phyloP scores from a whole-genome alignment of 352 stramenopile species.

The Globisporangium cystogenes region DNA sequence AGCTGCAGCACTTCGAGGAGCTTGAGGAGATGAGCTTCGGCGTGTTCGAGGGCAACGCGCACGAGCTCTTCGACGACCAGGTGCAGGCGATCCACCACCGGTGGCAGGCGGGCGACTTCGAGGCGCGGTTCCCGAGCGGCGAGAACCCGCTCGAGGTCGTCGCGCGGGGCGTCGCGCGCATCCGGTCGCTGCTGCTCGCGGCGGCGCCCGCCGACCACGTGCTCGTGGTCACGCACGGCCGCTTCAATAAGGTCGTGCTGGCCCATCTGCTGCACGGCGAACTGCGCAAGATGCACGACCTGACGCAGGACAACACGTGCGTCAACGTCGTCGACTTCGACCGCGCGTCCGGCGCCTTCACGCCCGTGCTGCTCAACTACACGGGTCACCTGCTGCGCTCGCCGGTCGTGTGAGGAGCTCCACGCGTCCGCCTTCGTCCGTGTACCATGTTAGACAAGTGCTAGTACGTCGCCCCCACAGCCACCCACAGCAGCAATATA shows the following conservation, averaged over 20 bases:
- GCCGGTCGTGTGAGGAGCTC: constrained; percentile 18
- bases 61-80: constrained; percentile 40
- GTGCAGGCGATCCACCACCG: constrained; percentile 56
- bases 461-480: neutral
- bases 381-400: constrained; percentile 44
- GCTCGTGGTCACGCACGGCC: constrained; percentile 73
- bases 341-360: constrained; percentile 41
- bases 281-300: constrained; percentile 52
- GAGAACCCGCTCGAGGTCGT: constrained; percentile 71
- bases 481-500: neutral
- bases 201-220: constrained; percentile 45
- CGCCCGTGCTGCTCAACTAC: constrained; percentile 66
- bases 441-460: neutral
- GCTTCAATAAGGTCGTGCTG: constrained; percentile 84
- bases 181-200: constrained; percentile 44
- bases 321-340: constrained; percentile 84
- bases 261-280: constrained; percentile 57
- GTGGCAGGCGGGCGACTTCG: constrained; percentile 53
- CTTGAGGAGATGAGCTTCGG: constrained; percentile 86
- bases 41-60: constrained; percentile 56
- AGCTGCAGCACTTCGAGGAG: constrained; percentile 53
- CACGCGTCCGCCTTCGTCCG: too few relatives aligned
- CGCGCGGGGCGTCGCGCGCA: constrained; percentile 48
- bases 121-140: constrained; percentile 46
- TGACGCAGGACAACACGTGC: constrained; percentile 82